These are phyloP conservation scores for Kalaharituber pfeilii DNA, from an alignment of 2,329 filamentous ascomycete genomes.

Conservation along the genomic window DNA sequence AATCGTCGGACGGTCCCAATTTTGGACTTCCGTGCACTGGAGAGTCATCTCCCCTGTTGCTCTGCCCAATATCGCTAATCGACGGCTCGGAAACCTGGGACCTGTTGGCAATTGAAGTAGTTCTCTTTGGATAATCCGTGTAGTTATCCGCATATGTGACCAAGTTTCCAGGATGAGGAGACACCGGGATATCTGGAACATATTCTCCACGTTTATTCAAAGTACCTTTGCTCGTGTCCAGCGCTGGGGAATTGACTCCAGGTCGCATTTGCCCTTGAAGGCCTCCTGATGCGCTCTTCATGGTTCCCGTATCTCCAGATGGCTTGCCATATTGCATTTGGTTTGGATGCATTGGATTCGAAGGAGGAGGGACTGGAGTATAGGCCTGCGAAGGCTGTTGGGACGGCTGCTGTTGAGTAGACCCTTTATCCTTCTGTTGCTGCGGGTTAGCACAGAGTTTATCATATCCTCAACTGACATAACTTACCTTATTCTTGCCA, in stretches of 20 bases:
- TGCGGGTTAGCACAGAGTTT: no score
- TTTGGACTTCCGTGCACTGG: not conserved
- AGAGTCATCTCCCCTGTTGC: not conserved
- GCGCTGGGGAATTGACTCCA: not conserved
- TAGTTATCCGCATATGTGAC: not conserved
- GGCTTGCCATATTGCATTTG: not conserved
- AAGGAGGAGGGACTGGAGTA: not conserved
- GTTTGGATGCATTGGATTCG: not conserved
- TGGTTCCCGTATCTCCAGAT: not conserved
- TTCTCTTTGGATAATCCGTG: not conserved
- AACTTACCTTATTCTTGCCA: not conserved
- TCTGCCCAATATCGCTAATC: not conserved
- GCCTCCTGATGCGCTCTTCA: no score
- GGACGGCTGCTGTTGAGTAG: not conserved
- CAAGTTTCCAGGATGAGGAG: not conserved
- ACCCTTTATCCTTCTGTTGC: no score
- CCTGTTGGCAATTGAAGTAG: not conserved
- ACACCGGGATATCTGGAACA: not conserved
- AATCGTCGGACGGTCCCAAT: not conserved
- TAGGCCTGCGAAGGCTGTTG: not conserved
- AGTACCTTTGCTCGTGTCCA: not conserved
- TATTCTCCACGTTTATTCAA: not conserved
- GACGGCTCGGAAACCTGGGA: not conserved
- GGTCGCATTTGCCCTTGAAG: not conserved
- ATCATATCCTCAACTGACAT: no score